These are phyloP conservation scores for Kwoniella sp. DNA, from an alignment of 768 basidiomycete species.

Conservation along the genomic window DNA sequence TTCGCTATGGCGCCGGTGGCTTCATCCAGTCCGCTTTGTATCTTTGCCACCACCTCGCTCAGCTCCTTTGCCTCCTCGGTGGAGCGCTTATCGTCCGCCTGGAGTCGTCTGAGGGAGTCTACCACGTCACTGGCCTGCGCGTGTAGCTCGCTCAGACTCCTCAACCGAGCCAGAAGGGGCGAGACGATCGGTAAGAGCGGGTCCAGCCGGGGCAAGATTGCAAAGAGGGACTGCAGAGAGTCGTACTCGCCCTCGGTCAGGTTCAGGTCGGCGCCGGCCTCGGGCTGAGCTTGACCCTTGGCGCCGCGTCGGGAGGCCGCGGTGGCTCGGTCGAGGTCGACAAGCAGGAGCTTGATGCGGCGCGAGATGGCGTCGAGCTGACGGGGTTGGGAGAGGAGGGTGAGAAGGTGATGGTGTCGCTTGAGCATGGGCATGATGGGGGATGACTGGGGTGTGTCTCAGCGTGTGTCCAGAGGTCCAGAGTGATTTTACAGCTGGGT, in stretches of 20 bases:
- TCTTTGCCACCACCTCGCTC: conserved; percentile 61
- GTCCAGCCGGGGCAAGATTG: conserved; percentile 52
- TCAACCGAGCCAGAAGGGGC: conserved; percentile 80
- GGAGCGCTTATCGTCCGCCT: conserved; percentile 64
- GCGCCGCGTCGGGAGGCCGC: conserved; percentile 52
- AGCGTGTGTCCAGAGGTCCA: conserved; percentile 59
- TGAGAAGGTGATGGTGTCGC: conserved; percentile 77
- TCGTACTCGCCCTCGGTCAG: conserved; percentile 46
- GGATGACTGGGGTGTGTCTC: conserved; percentile 48
- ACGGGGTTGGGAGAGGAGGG: conserved; percentile 85
- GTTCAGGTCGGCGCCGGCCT: too few relatives aligned
- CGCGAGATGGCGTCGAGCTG: conserved; percentile 94
- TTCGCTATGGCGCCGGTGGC: conserved; percentile 71
- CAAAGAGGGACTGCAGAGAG: conserved; percentile 49
- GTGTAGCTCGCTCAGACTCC: conserved; percentile 77
- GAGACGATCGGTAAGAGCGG: conserved; percentile 55
- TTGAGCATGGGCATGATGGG: conserved; percentile 71
- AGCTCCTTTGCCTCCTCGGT: conserved; percentile 66
- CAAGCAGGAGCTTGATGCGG: conserved; percentile 81
- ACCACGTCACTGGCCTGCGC: conserved; percentile 75
- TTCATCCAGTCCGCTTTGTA: conserved; percentile 71
- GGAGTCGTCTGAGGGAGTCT: conserved; percentile 56
- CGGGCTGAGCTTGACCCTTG: not conserved
- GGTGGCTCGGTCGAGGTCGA: conserved; percentile 81
- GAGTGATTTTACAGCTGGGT: not conserved